Evolutionary conservation across 1,284 basidiomycete genomes (phyloP), one percentile per base, ranked within the genome.

Genomic region (Psilocybe mexicana): DNA sequence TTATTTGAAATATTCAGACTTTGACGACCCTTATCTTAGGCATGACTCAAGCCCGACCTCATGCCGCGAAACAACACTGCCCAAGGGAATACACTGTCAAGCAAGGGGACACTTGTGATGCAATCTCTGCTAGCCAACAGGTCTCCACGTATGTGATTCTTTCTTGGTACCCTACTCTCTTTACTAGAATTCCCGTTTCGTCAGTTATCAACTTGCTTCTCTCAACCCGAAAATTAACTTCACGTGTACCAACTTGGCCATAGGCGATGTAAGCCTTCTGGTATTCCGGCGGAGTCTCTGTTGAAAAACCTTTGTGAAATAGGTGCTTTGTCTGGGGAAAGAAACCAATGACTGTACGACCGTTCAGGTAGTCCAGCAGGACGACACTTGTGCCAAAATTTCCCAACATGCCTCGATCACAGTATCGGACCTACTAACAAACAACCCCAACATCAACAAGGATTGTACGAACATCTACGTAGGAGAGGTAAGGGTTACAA

Each of bases 401-500:
- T 28, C 14, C 35, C 11, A 35, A 6, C 28, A 50, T 6, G 30
- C 35, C 23, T 28, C 25, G 2, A 50, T 50, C 36, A n/a, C 28
- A 10, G 6, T 50, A 12, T 33, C 30, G 2, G 35, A 35, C 11
- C 28, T 50, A 3, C 24, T 36, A 5, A 38, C 48, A n/a, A 50
- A 50, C 48, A 50, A 50, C 30, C 48, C 48, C 14, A 50, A 50
- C 12, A 38, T 50, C 30, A 50, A 50, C 30, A 6, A 24, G 24
- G 30, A 33, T 14, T 50, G 48, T 30, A 50, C 30, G 11, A 35
- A 50, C 35, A 12, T 50, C 35, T 33, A 24, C 11, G 30, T 36
- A 6, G 35, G 35, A n/a, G 30, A 50, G 33, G 48, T 50, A n/a
- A 1, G 43, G 23, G 2, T 5, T 43, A 24, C 43, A 6, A 40